These are phyloP conservation scores for Penicillium argentinense DNA, from an alignment of 495 filamentous ascomycete species.

Conservation along the genomic window DNA sequence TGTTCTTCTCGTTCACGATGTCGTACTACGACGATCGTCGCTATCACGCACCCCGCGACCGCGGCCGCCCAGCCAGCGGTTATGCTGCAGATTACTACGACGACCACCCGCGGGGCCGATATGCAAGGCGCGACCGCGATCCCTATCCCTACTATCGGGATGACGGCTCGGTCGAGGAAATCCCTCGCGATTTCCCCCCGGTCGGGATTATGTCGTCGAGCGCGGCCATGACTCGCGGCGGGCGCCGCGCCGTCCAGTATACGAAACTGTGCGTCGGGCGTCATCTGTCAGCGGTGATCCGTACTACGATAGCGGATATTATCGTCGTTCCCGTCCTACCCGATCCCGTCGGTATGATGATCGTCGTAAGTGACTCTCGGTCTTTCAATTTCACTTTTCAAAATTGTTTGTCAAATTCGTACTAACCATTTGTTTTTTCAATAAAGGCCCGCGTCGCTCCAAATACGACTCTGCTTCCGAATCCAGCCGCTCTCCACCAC, in stretches of 20 bases:
- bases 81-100: slow-evolving; percentile 38
- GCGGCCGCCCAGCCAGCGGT: slow-evolving; percentile 27
- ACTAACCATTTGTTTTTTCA: neutral
- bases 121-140: slow-evolving; percentile 33
- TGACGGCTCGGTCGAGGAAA: slow-evolving; percentile 65
- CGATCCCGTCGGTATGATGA: slow-evolving; percentile 55
- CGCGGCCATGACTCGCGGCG: slow-evolving; percentile 50
- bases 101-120: slow-evolving; percentile 13
- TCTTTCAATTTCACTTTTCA: slow-evolving; percentile 1
- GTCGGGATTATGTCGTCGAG: slow-evolving; percentile 42
- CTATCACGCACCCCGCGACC: slow-evolving; percentile 31
- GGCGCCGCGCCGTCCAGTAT: slow-evolving; percentile 39
- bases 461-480: slow-evolving; percentile 41
- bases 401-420: too few species aligned
- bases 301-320: slow-evolving; percentile 50
- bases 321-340: slow-evolving; percentile 56
- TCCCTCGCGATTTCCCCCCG: slow-evolving; percentile 64
- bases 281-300: slow-evolving; percentile 46
- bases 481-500: slow-evolving; percentile 42
- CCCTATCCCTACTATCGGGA: slow-evolving; percentile 56
- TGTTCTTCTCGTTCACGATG: slow-evolving; percentile 24
- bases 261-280: slow-evolving; percentile 37
- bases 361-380: slow-evolving; percentile 29
- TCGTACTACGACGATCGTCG: slow-evolving; percentile 44
- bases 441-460: slow-evolving; percentile 28